Conservation (phyloP, 345 rosid species). For the Excoecaria cochinchinensis region DNA sequence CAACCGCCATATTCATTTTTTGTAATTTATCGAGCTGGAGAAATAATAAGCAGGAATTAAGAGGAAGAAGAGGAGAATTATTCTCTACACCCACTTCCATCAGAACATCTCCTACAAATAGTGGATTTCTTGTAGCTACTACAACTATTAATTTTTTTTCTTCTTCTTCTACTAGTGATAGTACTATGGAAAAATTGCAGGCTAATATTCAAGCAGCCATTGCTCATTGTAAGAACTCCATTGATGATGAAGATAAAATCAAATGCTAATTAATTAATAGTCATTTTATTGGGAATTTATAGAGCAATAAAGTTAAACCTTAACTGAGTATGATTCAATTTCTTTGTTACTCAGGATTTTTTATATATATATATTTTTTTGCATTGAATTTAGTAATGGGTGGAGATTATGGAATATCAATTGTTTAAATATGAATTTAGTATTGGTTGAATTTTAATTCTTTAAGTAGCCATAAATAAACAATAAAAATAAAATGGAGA, state of each 20-base stretch:
- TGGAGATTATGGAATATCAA: no score
- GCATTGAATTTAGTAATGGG: no score
- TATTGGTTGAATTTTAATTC: no score
- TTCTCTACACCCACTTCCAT: constrained; percentile 90
- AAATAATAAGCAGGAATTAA: constrained; percentile 39
- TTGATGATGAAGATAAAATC: constrained; percentile 34
- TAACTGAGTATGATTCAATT: no score
- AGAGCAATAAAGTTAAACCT: no score
- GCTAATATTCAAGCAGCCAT: constrained; percentile 96
- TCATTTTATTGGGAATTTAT: no score
- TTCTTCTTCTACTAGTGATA: constrained; percentile 57
- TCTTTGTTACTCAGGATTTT: no score
- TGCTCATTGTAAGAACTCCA: constrained; percentile 96
- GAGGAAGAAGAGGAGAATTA: constrained; percentile 53
- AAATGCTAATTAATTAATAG: constrained; percentile 21
- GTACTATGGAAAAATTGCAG: constrained; percentile 95
- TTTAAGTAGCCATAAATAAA: no score
- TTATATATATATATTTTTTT: no score
- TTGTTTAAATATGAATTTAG: no score
- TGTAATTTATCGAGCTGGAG: constrained; percentile 31
- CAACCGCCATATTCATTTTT: constrained; percentile 50
- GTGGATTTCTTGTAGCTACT: constrained; percentile 62
- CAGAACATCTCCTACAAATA: constrained; percentile 81
- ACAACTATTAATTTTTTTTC: constrained; percentile 31
- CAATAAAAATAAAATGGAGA: no score